Evolutionary conservation across 2,329 filamentous ascomycete species (phyloP), one percentile per base, ranked within the genome.

Genomic region (Trichophyton schoenleinii): DNA sequence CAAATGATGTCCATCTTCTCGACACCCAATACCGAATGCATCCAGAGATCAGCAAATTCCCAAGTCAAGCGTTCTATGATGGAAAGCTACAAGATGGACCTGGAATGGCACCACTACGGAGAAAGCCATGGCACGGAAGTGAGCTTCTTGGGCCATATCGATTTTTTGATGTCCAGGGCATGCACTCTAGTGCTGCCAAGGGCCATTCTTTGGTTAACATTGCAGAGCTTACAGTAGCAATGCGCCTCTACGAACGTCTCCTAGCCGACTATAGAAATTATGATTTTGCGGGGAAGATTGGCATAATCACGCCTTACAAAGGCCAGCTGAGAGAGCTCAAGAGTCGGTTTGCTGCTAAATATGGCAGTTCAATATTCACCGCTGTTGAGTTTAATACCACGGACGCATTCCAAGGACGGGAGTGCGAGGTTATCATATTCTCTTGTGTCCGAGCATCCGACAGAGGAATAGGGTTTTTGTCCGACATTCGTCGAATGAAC

Each of bases 11-110:
- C 15, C 92, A 99, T 77, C 80, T 99, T 28, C 83, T 99, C n/a
- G 92, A 97, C 70, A 94, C 88, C 61, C 94, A 99, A 71, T 99
- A 99, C 72, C 94, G 94, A 75, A 99, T 99, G 95, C 94, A 99
- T 75, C 94, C 95, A 0, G 89, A 94, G 67, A 99, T 99, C 71
- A 96, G 91, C 73, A 74, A 79, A 59, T 99, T 96, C 73, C 94
- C 95, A 1, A 96, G 91, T 72, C 79, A 82, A 67, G 87, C 91
- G 59, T 99, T 99, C 76, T 99, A 99, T 75, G 90, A 97, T 70
- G 85, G 89, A 31, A 84, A 85, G 65, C 83, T 99, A 9, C 79
- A 91, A 65, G 91, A 99, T 72, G 94, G 95, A 25, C 82, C 82
- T 63, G 83, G 88, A 66, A 97, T 97, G 91, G 84, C 81, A 2